Evolutionary conservation across 176 grass and related monocot species (phyloP).

Genomic region (Oryza rufipogon): DNA sequence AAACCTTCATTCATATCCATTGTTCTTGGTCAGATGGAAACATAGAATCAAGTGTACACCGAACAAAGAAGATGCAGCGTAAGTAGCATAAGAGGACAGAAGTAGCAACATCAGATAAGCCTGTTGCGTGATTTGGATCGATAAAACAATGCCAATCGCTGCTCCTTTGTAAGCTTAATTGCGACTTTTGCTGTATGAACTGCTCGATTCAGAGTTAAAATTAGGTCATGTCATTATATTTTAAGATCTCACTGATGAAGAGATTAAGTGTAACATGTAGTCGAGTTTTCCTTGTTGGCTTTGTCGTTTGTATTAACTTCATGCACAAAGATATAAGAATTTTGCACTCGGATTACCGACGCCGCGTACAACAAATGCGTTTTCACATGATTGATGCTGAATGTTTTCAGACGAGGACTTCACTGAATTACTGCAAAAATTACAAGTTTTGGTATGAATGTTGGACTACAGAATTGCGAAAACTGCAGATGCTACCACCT

Average conservation of each 20-base stretch:
- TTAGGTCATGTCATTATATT: neutral
- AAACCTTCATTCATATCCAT: conserved; percentile 23
- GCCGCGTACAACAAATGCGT: neutral
- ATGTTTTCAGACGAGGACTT: neutral
- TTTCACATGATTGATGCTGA: neutral
- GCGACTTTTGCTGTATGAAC: conserved; percentile 25
- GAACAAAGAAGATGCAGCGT: conserved; percentile 13
- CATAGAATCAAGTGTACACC: conserved; percentile 36
- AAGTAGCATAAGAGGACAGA: conserved; percentile 13
- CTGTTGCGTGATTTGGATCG: conserved; percentile 14
- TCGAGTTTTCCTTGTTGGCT: neutral
- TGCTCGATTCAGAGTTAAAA: conserved; percentile 14
- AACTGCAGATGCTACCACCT: neutral
- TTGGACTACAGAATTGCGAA: neutral
- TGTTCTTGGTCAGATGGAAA: conserved; percentile 29
- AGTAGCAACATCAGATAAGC: conserved; percentile 15
- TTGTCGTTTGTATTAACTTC: conserved; percentile 34
- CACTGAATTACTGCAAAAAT: neutral
- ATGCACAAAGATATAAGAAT: neutral
- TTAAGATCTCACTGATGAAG: neutral
- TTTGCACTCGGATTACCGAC: neutral
- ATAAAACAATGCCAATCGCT: neutral
- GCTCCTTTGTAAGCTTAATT: neutral
- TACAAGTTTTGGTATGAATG: conserved; percentile 12
- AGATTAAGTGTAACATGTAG: neutral